Evolutionary conservation across 441 rosid species (phyloP), one percentile per base, ranked within the genome.

Genomic region (Adansonia grandidieri): DNA sequence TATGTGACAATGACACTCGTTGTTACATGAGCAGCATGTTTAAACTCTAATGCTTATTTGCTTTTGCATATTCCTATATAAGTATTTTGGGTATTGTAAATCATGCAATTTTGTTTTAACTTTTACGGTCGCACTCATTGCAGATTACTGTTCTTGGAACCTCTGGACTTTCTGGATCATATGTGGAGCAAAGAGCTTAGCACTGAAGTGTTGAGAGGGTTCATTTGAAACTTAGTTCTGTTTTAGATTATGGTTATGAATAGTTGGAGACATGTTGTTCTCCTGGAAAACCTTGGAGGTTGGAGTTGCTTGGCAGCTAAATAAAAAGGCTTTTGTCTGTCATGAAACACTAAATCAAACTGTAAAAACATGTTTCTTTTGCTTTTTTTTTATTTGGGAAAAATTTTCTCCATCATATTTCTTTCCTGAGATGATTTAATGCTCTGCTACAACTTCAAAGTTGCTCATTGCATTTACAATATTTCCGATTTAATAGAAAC

Each of bases 131-230:
- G 11, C 28, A 44, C 74, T 68, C 4, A 71, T 77, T 86, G 76
- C 93, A 92, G 98, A 90, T 94, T 82, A 85, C 97, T 1, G 93
- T 94, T 79, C 97, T 94, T 54, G 96, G 92, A 77, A 94, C 98
- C 69, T 93, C 98, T 61, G 98, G 98, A 76, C 90, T 96, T 81
- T 88, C 97, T 45, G 97, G 99, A 47, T 92, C 98, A n/a, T 94
- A 94, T 71, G 86, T 94, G 72, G 97, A 96, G 79, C 94, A 89
- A 63, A 89, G 97, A 79, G 87, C 95, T 73, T 92, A 71, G 42
- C 17, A 20, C 20, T 13, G 1, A 45, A 28, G 61, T 71, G 42
- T 7, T 51, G 22, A 51, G 24, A 71, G 47, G 15, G 61, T 24
- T 24, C 61, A 24, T 71, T 8, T 71, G 61, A 51, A 51, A 61